Evolutionary conservation across 2,329 filamentous ascomycete species (phyloP).

Genomic region (Orbilia oligospora): DNA sequence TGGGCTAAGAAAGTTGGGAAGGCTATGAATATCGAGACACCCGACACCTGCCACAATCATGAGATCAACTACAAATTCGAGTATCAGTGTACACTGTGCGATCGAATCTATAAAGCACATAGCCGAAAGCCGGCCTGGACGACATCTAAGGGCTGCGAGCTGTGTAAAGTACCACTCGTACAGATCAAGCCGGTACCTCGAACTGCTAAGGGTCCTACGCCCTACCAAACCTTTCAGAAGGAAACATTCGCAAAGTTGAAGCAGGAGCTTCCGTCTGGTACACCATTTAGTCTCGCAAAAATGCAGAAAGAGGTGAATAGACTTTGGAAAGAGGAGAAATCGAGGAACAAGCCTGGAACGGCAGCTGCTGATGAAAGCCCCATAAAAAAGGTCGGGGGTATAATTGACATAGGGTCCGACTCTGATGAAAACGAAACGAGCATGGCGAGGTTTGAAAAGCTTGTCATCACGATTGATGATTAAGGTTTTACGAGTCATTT

Average conservation of each 20-base stretch:
- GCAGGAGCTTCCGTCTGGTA: slow-evolving; percentile 43
- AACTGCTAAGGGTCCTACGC: slow-evolving; percentile 40
- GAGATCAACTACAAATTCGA: slow-evolving; percentile 58
- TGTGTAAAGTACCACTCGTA: slow-evolving; percentile 35
- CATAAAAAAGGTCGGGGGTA: neutral
- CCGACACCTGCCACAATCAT: slow-evolving; percentile 38
- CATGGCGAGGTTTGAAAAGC: slow-evolving; percentile 30
- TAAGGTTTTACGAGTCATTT: slow-evolving; percentile 1
- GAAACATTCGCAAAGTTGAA: slow-evolving; percentile 56
- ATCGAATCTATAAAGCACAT: slow-evolving; percentile 45
- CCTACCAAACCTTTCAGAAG: slow-evolving; percentile 51
- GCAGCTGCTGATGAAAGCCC: neutral
- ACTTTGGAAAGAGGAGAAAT: slow-evolving; percentile 48
- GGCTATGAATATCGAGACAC: slow-evolving; percentile 50
- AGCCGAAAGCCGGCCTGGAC: slow-evolving; percentile 51
- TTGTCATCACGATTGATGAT: slow-evolving; percentile 54
- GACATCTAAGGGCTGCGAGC: slow-evolving; percentile 46
- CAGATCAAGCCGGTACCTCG: slow-evolving; percentile 55
- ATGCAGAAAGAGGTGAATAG: slow-evolving; percentile 53
- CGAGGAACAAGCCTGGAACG: neutral
- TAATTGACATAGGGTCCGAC: neutral
- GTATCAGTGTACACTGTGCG: slow-evolving; percentile 44
- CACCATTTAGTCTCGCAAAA: slow-evolving; percentile 44
- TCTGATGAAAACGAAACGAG: slow-evolving; percentile 8
- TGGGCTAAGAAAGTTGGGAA: slow-evolving; percentile 56